Conservation (phyloP, 352 stramenopile species). For the Aphanomyces stellatus region DNA sequence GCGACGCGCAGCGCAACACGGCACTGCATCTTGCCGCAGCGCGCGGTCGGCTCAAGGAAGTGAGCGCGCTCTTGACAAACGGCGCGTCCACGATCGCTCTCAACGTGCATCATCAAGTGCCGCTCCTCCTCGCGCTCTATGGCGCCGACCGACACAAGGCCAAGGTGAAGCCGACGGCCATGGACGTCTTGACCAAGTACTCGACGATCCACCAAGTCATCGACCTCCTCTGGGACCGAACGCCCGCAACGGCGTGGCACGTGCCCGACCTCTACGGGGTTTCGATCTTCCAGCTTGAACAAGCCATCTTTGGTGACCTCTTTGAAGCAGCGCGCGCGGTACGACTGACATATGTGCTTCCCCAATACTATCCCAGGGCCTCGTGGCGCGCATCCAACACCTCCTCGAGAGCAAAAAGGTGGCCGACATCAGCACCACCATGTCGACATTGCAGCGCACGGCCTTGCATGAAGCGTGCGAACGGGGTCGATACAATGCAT, state of each 20-base stretch:
- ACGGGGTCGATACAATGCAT: slow-evolving; percentile 7
- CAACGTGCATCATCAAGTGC: slow-evolving; percentile 13
- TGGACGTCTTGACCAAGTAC: slow-evolving; percentile 4
- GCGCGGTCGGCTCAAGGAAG: not conserved
- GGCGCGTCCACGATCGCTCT: not conserved
- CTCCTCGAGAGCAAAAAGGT: slow-evolving; percentile 11
- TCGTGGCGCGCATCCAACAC: slow-evolving; percentile 10
- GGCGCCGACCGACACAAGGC: not conserved
- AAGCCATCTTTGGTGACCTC: not conserved
- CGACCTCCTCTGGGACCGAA: slow-evolving; percentile 10
- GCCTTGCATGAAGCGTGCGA: slow-evolving; percentile 6
- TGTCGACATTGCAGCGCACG: not conserved
- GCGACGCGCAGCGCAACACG: slow-evolving; percentile 6
- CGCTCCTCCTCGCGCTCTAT: not conserved
- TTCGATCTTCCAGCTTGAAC: not conserved
- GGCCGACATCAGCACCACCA: not conserved
- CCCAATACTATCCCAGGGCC: not conserved
- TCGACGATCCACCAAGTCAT: not conserved
- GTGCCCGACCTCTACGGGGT: not conserved
- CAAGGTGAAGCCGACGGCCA: not conserved
- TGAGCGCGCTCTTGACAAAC: not conserved
- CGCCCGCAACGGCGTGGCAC: slow-evolving; percentile 2
- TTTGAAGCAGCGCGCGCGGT: slow-evolving; percentile 14
- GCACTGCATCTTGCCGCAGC: not conserved
- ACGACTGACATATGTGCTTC: not conserved